phyloP scores from a whole-genome alignment of 495 filamentous ascomycete genomes.

The Hyaloscypha hepaticicola region DNA sequence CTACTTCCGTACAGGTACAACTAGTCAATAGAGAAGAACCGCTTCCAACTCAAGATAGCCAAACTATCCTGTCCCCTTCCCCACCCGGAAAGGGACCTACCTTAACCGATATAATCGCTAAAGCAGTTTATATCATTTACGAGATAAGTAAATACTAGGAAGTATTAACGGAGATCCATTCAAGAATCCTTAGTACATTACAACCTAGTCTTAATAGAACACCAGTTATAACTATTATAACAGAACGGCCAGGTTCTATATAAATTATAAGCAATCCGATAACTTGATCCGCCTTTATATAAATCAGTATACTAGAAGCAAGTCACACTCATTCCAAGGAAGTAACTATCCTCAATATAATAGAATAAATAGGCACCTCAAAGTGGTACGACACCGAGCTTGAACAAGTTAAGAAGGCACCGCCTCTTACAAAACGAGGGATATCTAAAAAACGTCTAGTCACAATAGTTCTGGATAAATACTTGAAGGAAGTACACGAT shows the following conservation, averaged over 20 bases:
- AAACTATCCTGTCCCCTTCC: constrained; percentile 5
- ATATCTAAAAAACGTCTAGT: too few relatives aligned
- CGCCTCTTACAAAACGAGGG: too few relatives aligned
- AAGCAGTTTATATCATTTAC: constrained; percentile 6
- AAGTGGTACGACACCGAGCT: constrained; percentile 14
- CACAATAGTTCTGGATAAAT: too few relatives aligned
- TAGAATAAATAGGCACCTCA: constrained; percentile 11
- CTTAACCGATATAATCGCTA: constrained; percentile 1
- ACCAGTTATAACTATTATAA: neutral
- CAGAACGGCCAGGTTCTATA: too few relatives aligned
- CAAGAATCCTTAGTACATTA: constrained; percentile 7
- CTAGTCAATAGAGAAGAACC: constrained; percentile 4
- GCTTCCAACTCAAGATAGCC: constrained; percentile 9
- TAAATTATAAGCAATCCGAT: constrained; percentile 10
- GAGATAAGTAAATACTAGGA: neutral
- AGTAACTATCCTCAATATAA: constrained; percentile 14
- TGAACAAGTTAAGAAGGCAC: too few relatives aligned
- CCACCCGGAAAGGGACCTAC: neutral
- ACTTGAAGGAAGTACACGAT: too few relatives aligned
- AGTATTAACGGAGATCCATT: constrained; percentile 7
- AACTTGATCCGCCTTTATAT: constrained; percentile 16
- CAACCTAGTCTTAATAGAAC: neutral
- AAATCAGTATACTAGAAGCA: constrained; percentile 20
- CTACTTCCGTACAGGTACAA: constrained; percentile 1
- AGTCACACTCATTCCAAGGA: constrained; percentile 15